Evolutionary conservation across 2,329 filamentous ascomycete genomes (phyloP), one percentile per base, ranked within the genome.

Genomic region (Ceratocystiopsis sp.): DNA sequence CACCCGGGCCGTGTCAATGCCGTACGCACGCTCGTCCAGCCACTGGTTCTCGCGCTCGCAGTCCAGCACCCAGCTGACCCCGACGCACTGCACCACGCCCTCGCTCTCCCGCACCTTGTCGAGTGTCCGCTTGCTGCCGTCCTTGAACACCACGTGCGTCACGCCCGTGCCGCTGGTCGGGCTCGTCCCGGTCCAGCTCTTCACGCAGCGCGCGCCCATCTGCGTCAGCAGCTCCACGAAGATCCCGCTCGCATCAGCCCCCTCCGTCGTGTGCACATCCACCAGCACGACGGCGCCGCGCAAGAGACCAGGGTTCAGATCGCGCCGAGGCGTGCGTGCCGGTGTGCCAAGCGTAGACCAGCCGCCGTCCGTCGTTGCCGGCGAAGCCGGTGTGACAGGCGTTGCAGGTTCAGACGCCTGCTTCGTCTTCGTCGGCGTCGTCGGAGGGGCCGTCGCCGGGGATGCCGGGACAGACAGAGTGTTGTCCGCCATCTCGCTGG

Each of bases 121-220:
- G 50, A 94, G 61, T 1, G 85, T 93, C 21, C 79, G 69, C 54
- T 80, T 78, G 37, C 78, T 78, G 38, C 86, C 86, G 54, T 93
- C 86, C 58, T 93, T 94, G 66, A 78, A 94, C 8, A 94, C 75
- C 9, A 94, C 82, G 55, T 94, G 86, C 0, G 85, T 93, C 52
- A 93, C 84, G 6, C 79, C 81, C 46, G 84, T 65, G 56, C 76
- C 56, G 19, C 52, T 51, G 3, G 55, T 50, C 17, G 57, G 46
- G 38, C 58, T 61, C 42, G 46, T 61, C 42, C 46, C 59, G 38
- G 66, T 65, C 84, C 84, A 91, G 14, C 67, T 69, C 59, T 79
- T 83, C 37, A 87, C 71, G 52, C 83, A 85, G 38, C 75, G 73
- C 17, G 86, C 86, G 12, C 86, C 86, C 74, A 93, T 86, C 53